These are phyloP conservation scores for Rhizopus microsporus DNA, from an alignment of 371 early-diverging fungal genomes.

Conservation along the genomic window DNA sequence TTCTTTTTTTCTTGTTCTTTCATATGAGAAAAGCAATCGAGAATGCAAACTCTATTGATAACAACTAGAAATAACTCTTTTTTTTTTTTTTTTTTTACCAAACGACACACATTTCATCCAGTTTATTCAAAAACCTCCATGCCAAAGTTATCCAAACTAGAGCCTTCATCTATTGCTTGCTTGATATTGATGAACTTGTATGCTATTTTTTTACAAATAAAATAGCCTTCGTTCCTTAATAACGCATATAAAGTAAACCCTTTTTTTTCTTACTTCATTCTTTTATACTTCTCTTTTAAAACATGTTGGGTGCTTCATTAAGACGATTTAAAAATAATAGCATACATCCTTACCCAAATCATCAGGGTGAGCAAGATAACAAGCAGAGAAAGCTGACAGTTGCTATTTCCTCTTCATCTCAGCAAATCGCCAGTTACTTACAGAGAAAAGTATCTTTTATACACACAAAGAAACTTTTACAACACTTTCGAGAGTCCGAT, in stretches of 20 bases:
- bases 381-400: neutral
- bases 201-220: neutral
- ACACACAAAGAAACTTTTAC: conserved; percentile 15
- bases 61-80: conserved; percentile 3
- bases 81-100: neutral
- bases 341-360: neutral
- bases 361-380: neutral
- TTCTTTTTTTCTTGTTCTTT: neutral
- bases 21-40: conserved; percentile 5
- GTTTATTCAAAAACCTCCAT: too few relatives aligned
- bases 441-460: conserved; percentile 1
- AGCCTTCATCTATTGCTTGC: too few relatives aligned
- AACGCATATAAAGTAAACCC: neutral
- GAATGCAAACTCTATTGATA: conserved; percentile 6
- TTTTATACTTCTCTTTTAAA: conserved; percentile 1
- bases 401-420: neutral
- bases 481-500: neutral
- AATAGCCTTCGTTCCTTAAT: neutral
- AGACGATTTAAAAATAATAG: neutral
- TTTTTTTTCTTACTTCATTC: conserved; percentile 6
- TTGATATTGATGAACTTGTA: too few relatives aligned
- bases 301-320: neutral
- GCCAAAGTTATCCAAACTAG: too few relatives aligned
- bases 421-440: conserved; percentile 1
- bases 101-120: too few relatives aligned